Conservation (phyloP, 148 eudicot species). For the Nyssa sinensis region DNA sequence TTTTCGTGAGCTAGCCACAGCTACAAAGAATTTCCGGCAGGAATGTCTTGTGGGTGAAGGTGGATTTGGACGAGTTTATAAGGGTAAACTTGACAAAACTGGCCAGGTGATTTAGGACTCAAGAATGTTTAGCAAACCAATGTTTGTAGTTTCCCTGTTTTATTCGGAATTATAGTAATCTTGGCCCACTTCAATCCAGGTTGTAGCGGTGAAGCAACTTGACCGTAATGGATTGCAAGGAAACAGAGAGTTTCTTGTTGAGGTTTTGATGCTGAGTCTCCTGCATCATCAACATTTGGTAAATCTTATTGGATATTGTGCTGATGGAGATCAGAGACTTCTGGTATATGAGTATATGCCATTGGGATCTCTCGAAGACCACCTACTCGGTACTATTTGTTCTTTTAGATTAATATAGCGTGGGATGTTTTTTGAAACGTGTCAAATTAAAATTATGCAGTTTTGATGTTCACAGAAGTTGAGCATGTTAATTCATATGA, state of each 20-base stretch:
- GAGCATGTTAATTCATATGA: too few species aligned
- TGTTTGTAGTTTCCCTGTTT: neutral
- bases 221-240: constrained; percentile 73
- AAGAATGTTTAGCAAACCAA: neutral
- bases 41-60: constrained; percentile 69
- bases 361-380: constrained; percentile 64
- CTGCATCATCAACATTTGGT: constrained; percentile 62
- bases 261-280: constrained; percentile 70
- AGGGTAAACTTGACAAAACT: constrained; percentile 44
- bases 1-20: constrained; percentile 66
- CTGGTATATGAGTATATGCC: constrained; percentile 64
- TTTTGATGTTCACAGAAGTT: neutral
- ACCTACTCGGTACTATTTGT: constrained; percentile 45
- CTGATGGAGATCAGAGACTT: constrained; percentile 68
- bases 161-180: neutral
- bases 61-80: constrained; percentile 73
- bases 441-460: neutral
- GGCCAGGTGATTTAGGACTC: constrained; percentile 39
- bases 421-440: constrained; percentile 4
- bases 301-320: constrained; percentile 70
- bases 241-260: constrained; percentile 68
- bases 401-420: neutral
- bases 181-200: constrained; percentile 27
- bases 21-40: constrained; percentile 69
- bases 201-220: constrained; percentile 65